Evolutionary conservation across 129 eudicot genomes (phyloP), one percentile per base, ranked within the genome.

Genomic region (Flaveria robusta): DNA sequence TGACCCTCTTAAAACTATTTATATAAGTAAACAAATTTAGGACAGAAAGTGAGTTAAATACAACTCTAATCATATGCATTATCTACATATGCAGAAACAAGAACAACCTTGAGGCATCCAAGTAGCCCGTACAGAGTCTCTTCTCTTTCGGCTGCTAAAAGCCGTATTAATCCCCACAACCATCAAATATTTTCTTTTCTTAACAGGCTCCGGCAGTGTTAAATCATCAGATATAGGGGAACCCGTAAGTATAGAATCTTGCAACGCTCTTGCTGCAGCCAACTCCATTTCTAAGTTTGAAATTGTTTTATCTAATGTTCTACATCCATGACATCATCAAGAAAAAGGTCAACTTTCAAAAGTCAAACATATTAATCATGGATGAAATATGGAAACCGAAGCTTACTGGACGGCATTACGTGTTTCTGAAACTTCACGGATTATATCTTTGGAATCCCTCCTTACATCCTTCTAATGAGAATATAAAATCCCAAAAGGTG

Each of bases 131-230:
- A 93, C 87, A 0, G 98, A 93, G 75, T 93, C 98, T 79, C 98
- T 83, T 85, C 98, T 83, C 82, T 88, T 90, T 56, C 98, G 90
- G 83, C 98, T 93, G 83, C 93, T 93, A 78, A 93, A 93, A 76
- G 98, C 98, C 68, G 98, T 93, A 74, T 93, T 93, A 52, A 93
- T 72, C n/a, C 98, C 98, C 20, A 93, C 82, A 52, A 93, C 98
- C 97, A 93, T 88, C 56, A 93, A 60, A 83, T 93, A 93, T 84
- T 88, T 93, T 63, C 98, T 91, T 79, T 87, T 90, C 70, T 84
- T 89, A 24, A 82, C 65, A 16, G 89, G 81, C 76, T 85, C 92
- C 9, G 90, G 81, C 22, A 87, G 68, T 68, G 70, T 82, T 54
- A 84, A 27, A 42, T 91, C 92, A 68, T 87, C 92, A 9, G 97